Evolutionary conservation across 768 basidiomycete species (phyloP), one percentile per base, ranked within the genome.

Genomic region (Megacollybia marginata): DNA sequence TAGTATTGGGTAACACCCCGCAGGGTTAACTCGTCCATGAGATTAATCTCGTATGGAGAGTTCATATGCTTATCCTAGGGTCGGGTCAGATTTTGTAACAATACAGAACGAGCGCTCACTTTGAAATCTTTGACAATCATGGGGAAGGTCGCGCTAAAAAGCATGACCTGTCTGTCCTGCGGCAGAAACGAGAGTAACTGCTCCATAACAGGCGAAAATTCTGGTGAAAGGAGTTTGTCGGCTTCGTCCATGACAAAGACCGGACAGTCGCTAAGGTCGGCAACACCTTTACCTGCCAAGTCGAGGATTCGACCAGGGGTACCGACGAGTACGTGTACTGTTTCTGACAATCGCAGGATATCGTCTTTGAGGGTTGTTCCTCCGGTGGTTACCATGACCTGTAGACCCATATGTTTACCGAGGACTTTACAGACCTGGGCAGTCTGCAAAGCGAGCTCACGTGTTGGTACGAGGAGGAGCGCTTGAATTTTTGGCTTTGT

Each of bases 221-320:
- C 95, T 50, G 93, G 92, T 7, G 88, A 92, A 48, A 98, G 83
- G 46, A 98, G 80, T 66, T 98, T 99, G 69, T 98, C 96, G 44
- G 95, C 95, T 70, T 99, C 95, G 67, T 99, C 95, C 95, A 99
- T 99, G 57, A 98, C 92, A 61, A 97, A 99, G 48, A 95, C 90
- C 2, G 87, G 85, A 68, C 95, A 97, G 62, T 91, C 86, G 69
- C 82, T 88, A 55, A 99, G 76, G 69, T 98, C 92, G 28, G 95
- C 95, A 35, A 99, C 87, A 55, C 70, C 80, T 71, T 97, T 97
- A 58, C 92, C 87, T 5, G 89, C 88, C 47, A 99, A 71, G 73
- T 99, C 95, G 48, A 99, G 74, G 59, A 99, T 93, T 60, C 95
- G 82, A 23, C 95, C 95, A 13, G 95, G 95, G 2, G 95, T 99